A percentile compares a stretch with the other conserved stretches of the same genome.
These are phyloP conservation scores for Corrigiola litoralis DNA, from an alignment of 179 eudicot species.

Conservation along the genomic window DNA sequence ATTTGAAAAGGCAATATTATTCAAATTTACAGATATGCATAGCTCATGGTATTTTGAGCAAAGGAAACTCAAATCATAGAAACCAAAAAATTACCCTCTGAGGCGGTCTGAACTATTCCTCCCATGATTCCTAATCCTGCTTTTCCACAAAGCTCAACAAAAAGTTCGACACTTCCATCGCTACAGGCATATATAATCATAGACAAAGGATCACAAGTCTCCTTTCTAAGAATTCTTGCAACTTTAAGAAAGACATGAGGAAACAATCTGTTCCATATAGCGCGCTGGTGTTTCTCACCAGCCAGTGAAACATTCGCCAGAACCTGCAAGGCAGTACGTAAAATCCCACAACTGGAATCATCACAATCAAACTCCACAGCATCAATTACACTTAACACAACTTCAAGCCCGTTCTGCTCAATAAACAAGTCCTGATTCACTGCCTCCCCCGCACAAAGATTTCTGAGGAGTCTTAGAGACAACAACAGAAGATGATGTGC, in stretches of 20 bases:
- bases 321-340: constrained; percentile 69
- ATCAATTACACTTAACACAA: constrained; percentile 31
- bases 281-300: constrained; percentile 54
- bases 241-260: constrained; percentile 45
- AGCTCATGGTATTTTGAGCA: neutral
- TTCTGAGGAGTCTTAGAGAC: constrained; percentile 70
- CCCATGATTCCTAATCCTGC: constrained; percentile 43
- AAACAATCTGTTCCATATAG: constrained; percentile 53
- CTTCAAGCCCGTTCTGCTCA: constrained; percentile 48
- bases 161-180: constrained; percentile 33
- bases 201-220: constrained; percentile 71
- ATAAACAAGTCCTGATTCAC: constrained; percentile 57
- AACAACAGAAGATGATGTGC: constrained; percentile 35
- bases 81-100: constrained; percentile 38
- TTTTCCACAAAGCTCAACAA: constrained; percentile 40
- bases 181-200: constrained; percentile 64
- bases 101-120: constrained; percentile 54
- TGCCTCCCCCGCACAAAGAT: constrained; percentile 71
- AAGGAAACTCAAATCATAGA: neutral
- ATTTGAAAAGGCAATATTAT: constrained; percentile 1
- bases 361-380: constrained; percentile 20
- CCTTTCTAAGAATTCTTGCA: constrained; percentile 45
- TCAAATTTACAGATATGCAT: neutral
- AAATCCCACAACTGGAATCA: constrained; percentile 34
- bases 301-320: constrained; percentile 70